Conservation (phyloP, 1,284 basidiomycete genomes). For the Moesziomyces antarcticus region DNA sequence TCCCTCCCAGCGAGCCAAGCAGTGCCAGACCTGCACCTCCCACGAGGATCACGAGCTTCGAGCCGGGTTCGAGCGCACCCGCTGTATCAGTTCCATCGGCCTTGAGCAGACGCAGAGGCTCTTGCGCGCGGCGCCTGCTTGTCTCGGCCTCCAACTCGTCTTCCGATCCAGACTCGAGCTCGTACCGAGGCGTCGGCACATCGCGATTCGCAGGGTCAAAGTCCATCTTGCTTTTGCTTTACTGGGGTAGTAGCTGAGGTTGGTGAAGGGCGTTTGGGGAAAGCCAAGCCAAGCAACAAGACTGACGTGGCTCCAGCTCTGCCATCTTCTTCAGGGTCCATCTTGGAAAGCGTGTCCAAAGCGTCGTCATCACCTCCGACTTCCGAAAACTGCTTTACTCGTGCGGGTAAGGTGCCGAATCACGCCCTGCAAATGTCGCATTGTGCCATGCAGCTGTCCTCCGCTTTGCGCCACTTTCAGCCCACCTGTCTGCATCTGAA, state of each 20-base stretch:
- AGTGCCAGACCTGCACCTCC: conserved; percentile 19
- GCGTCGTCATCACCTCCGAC: not conserved
- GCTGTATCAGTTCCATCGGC: not conserved
- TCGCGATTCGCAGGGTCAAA: conserved; percentile 40
- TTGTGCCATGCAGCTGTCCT: not conserved
- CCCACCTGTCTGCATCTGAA: too few relatives aligned
- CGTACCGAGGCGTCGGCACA: conserved; percentile 29
- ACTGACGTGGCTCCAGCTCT: not conserved
- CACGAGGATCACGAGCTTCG: conserved; percentile 19
- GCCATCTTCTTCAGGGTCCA: not conserved
- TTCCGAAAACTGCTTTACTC: not conserved
- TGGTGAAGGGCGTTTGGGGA: not conserved
- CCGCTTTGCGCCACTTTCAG: too few relatives aligned
- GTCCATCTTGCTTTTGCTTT: conserved; percentile 19
- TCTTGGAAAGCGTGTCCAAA: not conserved
- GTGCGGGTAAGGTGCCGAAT: not conserved
- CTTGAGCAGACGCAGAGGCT: conserved; percentile 6
- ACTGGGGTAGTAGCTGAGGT: not conserved
- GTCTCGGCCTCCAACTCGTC: conserved; percentile 27
- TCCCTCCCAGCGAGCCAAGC: conserved; percentile 11
- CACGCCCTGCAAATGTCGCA: not conserved
- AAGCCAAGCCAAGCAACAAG: not conserved
- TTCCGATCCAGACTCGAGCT: conserved; percentile 45
- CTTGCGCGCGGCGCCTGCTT: not conserved
- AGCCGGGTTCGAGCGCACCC: not conserved